Evolutionary conservation across 441 rosid genomes (phyloP).

Genomic region (Syzygium syzygioides): DNA sequence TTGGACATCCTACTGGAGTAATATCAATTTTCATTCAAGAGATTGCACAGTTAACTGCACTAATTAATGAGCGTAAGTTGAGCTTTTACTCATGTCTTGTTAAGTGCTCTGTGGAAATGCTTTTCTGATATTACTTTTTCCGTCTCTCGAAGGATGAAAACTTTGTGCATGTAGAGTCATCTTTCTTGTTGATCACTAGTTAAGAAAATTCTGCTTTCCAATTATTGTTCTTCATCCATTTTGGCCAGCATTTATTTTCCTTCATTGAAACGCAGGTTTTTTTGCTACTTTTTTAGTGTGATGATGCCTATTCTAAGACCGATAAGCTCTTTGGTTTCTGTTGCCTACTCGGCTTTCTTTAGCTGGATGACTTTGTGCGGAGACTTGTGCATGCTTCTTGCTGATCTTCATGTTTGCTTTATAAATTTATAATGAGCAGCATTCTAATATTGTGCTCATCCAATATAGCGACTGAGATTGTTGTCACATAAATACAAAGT

Average conservation of each 20-base stretch:
- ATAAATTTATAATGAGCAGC: not conserved
- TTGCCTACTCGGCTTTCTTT: not conserved
- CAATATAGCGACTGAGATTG: not conserved
- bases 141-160: not conserved
- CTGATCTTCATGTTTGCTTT: not conserved
- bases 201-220: not conserved
- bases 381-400: not conserved
- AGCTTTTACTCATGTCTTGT: not conserved
- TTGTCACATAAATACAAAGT: not conserved
- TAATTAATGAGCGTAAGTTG: slow-evolving; percentile 54
- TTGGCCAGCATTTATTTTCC: not conserved
- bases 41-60: slow-evolving; percentile 32
- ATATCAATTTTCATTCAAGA: slow-evolving; percentile 47
- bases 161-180: not conserved
- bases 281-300: not conserved
- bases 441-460: not conserved
- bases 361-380: not conserved
- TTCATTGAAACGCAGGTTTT: not conserved
- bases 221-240: not conserved
- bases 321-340: not conserved
- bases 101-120: not conserved
- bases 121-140: not conserved
- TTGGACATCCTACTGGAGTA: slow-evolving; percentile 67
- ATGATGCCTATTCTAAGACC: not conserved
- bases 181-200: not conserved